Percentiles rank a stretch among this genome's conserved stretches.
Conservation (phyloP, 1,284 basidiomycete species). For the Tilletiaria anomala region DNA sequence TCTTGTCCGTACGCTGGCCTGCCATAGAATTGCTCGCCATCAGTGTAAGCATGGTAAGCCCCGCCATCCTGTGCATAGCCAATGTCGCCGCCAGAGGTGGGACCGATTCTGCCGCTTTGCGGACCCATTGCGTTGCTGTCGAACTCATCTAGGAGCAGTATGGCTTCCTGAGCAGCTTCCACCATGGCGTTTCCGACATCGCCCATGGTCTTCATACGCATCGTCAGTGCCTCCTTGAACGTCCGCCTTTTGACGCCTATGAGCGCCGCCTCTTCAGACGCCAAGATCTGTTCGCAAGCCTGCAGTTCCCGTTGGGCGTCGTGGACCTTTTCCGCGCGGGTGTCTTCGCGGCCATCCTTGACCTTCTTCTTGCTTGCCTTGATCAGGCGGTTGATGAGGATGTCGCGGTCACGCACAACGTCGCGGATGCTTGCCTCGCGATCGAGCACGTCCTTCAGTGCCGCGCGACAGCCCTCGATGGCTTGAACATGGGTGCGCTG, state of each 20-base stretch:
- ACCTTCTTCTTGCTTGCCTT: slow-evolving; percentile 38
- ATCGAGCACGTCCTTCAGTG: slow-evolving; percentile 41
- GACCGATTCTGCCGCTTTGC: no score
- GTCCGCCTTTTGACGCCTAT: slow-evolving; percentile 41
- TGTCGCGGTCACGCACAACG: slow-evolving; percentile 42
- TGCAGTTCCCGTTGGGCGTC: slow-evolving; percentile 40
- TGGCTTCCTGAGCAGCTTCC: slow-evolving; percentile 38
- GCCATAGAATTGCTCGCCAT: no score
- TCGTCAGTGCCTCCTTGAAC: slow-evolving; percentile 41
- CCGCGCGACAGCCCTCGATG: slow-evolving; percentile 39
- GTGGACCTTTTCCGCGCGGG: slow-evolving; percentile 30
- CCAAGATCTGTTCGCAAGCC: slow-evolving; percentile 41
- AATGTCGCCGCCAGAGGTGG: no score
- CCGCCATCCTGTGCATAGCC: no score
- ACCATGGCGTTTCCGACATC: slow-evolving; percentile 40
- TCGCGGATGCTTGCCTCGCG: slow-evolving; percentile 40
- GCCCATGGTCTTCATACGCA: slow-evolving; percentile 41
- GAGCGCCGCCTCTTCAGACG: slow-evolving; percentile 39
- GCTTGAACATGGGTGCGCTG: slow-evolving; percentile 40
- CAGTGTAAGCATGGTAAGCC: no score
- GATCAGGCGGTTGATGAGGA: slow-evolving; percentile 41
- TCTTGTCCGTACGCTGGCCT: no score
- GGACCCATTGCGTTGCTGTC: no score
- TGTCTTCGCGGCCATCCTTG: slow-evolving; percentile 18
- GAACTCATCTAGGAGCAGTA: slow-evolving; percentile 37